A percentile compares a stretch with the other conserved stretches of the same genome.
phyloP scores from a whole-genome alignment of 2,329 filamentous ascomycete genomes.

The Stagonosporopsis tanaceti region DNA sequence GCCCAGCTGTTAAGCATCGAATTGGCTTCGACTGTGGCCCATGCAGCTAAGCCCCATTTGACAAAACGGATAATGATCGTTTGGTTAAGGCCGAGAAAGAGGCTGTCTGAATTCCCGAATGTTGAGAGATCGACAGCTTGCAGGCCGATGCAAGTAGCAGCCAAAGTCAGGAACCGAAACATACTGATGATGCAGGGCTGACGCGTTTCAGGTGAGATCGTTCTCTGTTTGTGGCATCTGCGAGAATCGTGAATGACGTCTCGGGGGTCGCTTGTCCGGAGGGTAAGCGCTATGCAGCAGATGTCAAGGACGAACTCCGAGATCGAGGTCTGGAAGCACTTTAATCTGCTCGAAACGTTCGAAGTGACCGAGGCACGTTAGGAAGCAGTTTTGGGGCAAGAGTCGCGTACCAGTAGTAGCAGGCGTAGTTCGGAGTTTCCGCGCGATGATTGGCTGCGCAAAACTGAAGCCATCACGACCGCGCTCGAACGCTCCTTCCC shows the following conservation, averaged over 20 bases:
- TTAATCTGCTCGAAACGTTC: background rate
- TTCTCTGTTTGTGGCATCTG: slow-evolving; percentile 5
- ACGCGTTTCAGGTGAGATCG: slow-evolving; percentile 1
- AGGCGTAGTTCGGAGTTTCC: slow-evolving; percentile 5
- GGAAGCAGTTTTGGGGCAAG: slow-evolving; percentile 3
- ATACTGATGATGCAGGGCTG: slow-evolving; percentile 19
- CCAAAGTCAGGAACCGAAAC: slow-evolving; percentile 32
- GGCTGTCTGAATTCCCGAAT: slow-evolving; percentile 23
- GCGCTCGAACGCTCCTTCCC: slow-evolving; percentile 1
- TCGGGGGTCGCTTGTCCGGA: background rate
- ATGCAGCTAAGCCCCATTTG: slow-evolving; percentile 38
- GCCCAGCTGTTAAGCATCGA: slow-evolving; percentile 41
- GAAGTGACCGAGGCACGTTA: background rate
- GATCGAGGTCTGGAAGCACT: background rate
- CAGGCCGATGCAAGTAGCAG: slow-evolving; percentile 28
- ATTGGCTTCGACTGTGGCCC: slow-evolving; percentile 37
- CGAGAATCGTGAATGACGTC: slow-evolving; percentile 10
- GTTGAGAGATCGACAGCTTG: slow-evolving; percentile 29
- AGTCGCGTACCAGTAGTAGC: slow-evolving; percentile 3
- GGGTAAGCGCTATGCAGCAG: slow-evolving; percentile 10
- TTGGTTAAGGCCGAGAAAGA: slow-evolving; percentile 34
- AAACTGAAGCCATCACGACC: slow-evolving; percentile 19
- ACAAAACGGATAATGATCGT: slow-evolving; percentile 32
- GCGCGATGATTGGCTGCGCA: slow-evolving; percentile 24
- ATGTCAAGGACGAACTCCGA: background rate